Conservation (phyloP, 306 rosid genomes). For the Leucaena leucocephala region DNA sequence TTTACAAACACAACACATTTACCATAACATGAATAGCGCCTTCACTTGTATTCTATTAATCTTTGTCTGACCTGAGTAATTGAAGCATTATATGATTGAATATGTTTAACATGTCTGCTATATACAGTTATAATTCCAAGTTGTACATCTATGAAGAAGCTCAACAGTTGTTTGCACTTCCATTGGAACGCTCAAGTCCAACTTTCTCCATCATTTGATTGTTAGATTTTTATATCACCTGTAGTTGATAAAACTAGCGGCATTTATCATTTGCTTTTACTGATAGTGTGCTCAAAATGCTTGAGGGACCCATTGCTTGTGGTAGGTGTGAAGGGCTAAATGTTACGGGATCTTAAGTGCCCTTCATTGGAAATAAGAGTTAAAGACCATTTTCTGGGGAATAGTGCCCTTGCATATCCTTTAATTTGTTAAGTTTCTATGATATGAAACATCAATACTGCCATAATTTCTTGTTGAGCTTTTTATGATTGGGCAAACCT, state of each 20-base stretch:
- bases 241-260: conserved; percentile 13
- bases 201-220: conserved; percentile 10
- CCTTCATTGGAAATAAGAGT: neutral
- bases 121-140: neutral
- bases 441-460: neutral
- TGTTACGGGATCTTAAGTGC: conserved; percentile 17
- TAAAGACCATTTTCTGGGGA: neutral
- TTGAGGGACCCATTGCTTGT: conserved; percentile 5
- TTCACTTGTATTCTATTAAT: neutral
- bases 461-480: conserved; percentile 18
- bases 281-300: neutral
- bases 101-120: neutral
- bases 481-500: conserved; percentile 14
- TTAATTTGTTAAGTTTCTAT: neutral
- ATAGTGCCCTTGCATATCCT: neutral
- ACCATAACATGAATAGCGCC: neutral
- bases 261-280: conserved; percentile 23
- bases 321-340: conserved; percentile 13
- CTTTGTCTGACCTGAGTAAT: neutral
- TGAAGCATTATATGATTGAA: neutral
- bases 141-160: neutral
- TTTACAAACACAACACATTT: neutral
- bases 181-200: neutral
- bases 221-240: conserved; percentile 25
- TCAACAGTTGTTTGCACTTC: neutral